Percentiles rank a stretch among this genome's conserved stretches.
Evolutionary conservation across 2,329 filamentous ascomycete genomes (phyloP).

Genomic region (Colletotrichum euphorbiae): DNA sequence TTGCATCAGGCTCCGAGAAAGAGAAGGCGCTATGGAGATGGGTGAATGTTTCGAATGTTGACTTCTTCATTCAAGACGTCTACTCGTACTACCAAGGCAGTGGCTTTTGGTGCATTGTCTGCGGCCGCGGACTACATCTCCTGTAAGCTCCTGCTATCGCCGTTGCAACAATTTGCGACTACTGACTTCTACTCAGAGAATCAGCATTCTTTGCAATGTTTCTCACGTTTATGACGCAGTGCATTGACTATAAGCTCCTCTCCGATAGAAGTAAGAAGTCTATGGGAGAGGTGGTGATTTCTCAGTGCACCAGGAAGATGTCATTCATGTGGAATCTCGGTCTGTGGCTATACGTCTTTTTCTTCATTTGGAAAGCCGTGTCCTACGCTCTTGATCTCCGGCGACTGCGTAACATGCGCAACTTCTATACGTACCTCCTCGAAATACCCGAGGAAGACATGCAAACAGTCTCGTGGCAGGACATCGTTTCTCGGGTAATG

Average conservation of each 20-base stretch:
- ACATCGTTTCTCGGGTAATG: slow-evolving; percentile 88
- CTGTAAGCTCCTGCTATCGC: slow-evolving; percentile 64
- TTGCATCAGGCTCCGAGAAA: slow-evolving; percentile 57
- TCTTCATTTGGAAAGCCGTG: slow-evolving; percentile 84
- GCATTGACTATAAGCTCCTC: slow-evolving; percentile 84
- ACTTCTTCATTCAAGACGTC: slow-evolving; percentile 85
- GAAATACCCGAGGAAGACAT: slow-evolving; percentile 87
- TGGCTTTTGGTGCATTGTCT: slow-evolving; percentile 86
- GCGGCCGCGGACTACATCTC: slow-evolving; percentile 77
- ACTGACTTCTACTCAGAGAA: slow-evolving; percentile 63
- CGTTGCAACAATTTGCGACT: not conserved
- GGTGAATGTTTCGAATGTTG: slow-evolving; percentile 90
- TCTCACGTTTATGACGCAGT: slow-evolving; percentile 85
- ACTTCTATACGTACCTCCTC: slow-evolving; percentile 86
- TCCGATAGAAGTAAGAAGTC: slow-evolving; percentile 65
- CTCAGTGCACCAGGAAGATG: slow-evolving; percentile 81
- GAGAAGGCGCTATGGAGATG: slow-evolving; percentile 92
- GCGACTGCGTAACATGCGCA: slow-evolving; percentile 79
- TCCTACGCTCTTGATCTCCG: slow-evolving; percentile 80
- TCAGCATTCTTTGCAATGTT: slow-evolving; percentile 86
- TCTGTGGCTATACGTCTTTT: slow-evolving; percentile 86
- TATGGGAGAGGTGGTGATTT: slow-evolving; percentile 68
- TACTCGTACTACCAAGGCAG: slow-evolving; percentile 88
- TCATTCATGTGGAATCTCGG: slow-evolving; percentile 81
- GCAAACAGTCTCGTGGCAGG: slow-evolving; percentile 94